Conservation (phyloP, 495 filamentous ascomycete genomes). For the Penicillium mononematosum region DNA sequence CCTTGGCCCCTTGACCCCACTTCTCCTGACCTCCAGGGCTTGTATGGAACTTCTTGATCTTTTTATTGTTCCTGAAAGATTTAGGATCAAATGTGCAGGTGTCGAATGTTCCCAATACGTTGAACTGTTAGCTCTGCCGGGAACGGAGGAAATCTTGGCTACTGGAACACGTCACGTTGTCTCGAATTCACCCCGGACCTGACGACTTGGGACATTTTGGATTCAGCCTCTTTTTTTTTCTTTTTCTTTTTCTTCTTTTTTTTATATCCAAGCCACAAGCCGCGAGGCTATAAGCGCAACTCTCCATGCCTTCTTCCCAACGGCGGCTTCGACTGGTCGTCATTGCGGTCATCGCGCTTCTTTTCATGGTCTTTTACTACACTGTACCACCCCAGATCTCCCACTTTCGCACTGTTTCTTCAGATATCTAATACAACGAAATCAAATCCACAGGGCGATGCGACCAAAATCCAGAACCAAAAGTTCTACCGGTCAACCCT, state of each 20-base stretch:
- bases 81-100: not conserved
- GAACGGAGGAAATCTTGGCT: constrained; percentile 1
- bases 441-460: constrained; percentile 37
- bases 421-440: constrained; percentile 7
- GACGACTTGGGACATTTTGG: not conserved
- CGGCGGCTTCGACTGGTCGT: constrained; percentile 62
- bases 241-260: no score
- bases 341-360: constrained; percentile 54
- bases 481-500: constrained; percentile 52
- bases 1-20: constrained; percentile 10
- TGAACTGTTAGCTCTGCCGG: not conserved
- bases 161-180: constrained; percentile 3
- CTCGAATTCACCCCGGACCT: not conserved
- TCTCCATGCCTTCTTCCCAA: constrained; percentile 69
- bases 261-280: not conserved
- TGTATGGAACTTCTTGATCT: not conserved
- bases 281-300: constrained; percentile 1
- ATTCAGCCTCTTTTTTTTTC: not conserved
- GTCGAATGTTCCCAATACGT: not conserved
- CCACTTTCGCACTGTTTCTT: not conserved
- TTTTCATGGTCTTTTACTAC: constrained; percentile 63
- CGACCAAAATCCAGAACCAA: constrained; percentile 44
- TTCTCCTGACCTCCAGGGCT: constrained; percentile 15
- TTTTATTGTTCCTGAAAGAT: not conserved
- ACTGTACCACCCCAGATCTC: constrained; percentile 39